Conservation (phyloP, 495 filamentous ascomycete genomes). For the Polyplosphaeria fusca region DNA sequence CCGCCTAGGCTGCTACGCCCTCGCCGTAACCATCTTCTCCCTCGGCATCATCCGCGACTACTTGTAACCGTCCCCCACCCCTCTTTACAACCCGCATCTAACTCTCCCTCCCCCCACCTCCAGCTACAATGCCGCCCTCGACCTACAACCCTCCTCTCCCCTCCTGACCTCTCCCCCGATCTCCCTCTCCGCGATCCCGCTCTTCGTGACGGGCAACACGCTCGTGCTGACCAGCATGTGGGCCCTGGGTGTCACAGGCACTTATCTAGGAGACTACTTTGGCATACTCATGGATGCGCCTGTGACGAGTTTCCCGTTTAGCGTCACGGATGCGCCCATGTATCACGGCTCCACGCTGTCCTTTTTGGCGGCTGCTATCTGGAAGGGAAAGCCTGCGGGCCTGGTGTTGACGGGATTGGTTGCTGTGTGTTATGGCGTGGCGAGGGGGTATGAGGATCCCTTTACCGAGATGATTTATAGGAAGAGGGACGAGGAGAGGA, state of each 20-base stretch:
- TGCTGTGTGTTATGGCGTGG: constrained; percentile 73
- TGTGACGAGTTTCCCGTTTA: constrained; percentile 94
- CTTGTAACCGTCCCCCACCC: constrained; percentile 47
- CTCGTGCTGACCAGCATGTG: constrained; percentile 87
- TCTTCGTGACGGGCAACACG: constrained; percentile 73
- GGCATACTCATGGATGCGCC: constrained; percentile 95
- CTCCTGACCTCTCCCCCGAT: constrained; percentile 52
- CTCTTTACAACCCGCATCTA: constrained; percentile 33
- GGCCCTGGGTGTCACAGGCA: constrained; percentile 91
- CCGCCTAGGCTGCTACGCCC: constrained; percentile 81
- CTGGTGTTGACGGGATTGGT: constrained; percentile 73
- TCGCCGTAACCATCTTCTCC: constrained; percentile 84
- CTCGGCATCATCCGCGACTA: constrained; percentile 84
- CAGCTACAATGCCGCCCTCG: constrained; percentile 68
- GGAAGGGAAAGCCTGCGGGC: constrained; percentile 86
- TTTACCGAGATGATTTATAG: constrained; percentile 93
- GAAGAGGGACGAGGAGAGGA: constrained; percentile 64
- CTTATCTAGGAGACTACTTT: constrained; percentile 97
- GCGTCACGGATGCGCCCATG: constrained; percentile 88
- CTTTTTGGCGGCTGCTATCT: constrained; percentile 85
- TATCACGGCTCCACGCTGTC: constrained; percentile 91
- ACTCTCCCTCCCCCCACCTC: constrained; percentile 13
- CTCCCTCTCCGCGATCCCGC: constrained; percentile 58
- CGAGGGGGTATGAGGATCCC: constrained; percentile 90
- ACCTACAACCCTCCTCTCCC: constrained; percentile 72